Evolutionary conservation across 768 basidiomycete species (phyloP), one percentile per base, ranked within the genome.

Genomic region (Rhizopogon vinicolor): DNA sequence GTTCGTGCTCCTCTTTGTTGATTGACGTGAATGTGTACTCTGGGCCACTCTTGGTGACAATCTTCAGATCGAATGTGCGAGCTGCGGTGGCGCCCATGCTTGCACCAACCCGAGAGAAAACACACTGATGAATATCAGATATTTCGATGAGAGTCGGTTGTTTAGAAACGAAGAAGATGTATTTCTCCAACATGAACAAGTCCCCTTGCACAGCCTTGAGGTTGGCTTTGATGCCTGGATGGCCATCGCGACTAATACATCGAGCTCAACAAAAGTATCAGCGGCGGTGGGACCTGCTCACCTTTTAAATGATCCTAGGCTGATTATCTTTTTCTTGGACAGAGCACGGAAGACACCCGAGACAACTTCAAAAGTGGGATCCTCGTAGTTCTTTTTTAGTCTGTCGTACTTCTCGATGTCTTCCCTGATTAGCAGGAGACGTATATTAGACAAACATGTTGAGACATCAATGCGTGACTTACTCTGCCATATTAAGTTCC

Each of bases 101-200:
- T 1, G 89, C 85, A 14, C 96, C 92, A 14, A 98, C 89, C 55
- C 95, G 90, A 8, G 93, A 96, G 78, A 98, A 97, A 51, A 93
- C 79, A 56, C 91, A 89, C 69, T 89, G 87, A 60, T 91, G 86
- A 58, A 98, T 90, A 62, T 97, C 93, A 52, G 83, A 81, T 59
- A 95, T 85, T 62, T 96, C 92, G 63, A 98, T 81, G 64, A 97
- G 86, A 35, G 85, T 84, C 1, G 97, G 96, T 61, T 91, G 87
- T 72, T 98, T 98, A 54, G 96, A 94, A 58, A 98, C 93, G 75
- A 98, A 98, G 74, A 99, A 93, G 46, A 99, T 80, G 70, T 89
- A 92, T 81, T 98, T 98, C 65, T 98, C 97, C 60, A 99, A 86
- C 78, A 98, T 83, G 81, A 97, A 98, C 33, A 99, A 84, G 68